A percentile compares a stretch with the other conserved stretches of the same genome.
Conservation (phyloP, 2,329 filamentous ascomycete genomes). For the Hortaea werneckii region DNA sequence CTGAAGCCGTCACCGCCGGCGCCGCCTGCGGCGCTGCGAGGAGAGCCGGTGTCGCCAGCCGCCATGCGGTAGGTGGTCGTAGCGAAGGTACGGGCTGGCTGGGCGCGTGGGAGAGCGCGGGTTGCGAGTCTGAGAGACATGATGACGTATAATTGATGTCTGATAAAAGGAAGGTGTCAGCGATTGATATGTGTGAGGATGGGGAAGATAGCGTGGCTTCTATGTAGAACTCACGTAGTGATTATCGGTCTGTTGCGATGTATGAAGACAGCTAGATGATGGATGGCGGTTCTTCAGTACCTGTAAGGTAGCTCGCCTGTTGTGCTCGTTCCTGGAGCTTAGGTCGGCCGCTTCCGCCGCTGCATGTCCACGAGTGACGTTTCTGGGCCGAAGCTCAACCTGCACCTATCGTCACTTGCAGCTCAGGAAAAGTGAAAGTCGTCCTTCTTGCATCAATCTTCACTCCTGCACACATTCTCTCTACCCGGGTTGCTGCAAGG, state of each 20-base stretch:
- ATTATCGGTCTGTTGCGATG: too few species aligned
- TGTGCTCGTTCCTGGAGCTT: too few species aligned
- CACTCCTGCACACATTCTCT: background rate
- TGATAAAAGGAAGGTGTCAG: background rate
- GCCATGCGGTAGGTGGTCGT: constrained; percentile 33
- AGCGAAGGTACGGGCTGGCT: constrained; percentile 31
- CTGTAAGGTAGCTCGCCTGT: too few species aligned
- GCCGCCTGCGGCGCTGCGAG: constrained; percentile 29
- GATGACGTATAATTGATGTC: constrained; percentile 5
- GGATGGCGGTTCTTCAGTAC: too few species aligned
- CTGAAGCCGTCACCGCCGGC: constrained; percentile 74
- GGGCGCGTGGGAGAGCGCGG: constrained; percentile 30
- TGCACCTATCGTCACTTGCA: background rate
- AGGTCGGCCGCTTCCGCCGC: background rate
- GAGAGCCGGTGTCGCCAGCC: constrained; percentile 33
- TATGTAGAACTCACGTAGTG: too few species aligned
- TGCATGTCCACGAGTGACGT: background rate
- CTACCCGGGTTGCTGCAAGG: background rate
- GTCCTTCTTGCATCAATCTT: too few species aligned
- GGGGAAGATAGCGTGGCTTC: too few species aligned
- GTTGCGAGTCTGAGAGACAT: constrained; percentile 23
- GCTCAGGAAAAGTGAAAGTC: background rate
- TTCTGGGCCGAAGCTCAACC: background rate
- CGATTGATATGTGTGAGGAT: background rate
- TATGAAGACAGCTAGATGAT: too few species aligned